These are phyloP conservation scores for Candida hungchunana DNA, from an alignment of 805 yeast genomes.

Conservation along the genomic window DNA sequence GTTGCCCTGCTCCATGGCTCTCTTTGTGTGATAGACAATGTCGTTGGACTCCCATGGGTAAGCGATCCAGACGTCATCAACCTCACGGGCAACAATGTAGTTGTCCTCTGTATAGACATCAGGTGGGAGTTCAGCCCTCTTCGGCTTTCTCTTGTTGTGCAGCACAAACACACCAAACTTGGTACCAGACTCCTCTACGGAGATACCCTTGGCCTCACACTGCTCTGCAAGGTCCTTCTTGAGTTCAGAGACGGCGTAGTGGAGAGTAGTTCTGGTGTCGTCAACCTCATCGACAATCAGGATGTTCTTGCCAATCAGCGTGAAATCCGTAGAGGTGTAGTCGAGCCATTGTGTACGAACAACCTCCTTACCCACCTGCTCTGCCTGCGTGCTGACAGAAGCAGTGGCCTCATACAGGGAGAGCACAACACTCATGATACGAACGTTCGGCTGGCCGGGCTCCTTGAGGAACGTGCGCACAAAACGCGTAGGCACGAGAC, in stretches of 20 bases:
- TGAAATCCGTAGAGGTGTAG: slow-evolving; percentile 54
- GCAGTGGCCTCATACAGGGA: slow-evolving; percentile 84
- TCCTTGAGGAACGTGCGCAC: slow-evolving; percentile 87
- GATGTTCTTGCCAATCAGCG: slow-evolving; percentile 75
- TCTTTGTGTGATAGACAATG: slow-evolving; percentile 66
- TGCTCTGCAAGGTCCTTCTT: slow-evolving; percentile 53
- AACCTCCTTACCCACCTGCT: slow-evolving; percentile 60
- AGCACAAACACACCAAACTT: slow-evolving; percentile 73
- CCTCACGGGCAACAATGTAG: slow-evolving; percentile 70
- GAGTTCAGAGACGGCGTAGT: slow-evolving; percentile 76
- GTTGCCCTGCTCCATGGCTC: slow-evolving; percentile 71
- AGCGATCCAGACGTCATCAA: slow-evolving; percentile 81
- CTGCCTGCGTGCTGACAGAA: slow-evolving; percentile 52
- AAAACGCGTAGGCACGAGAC: slow-evolving; percentile 96
- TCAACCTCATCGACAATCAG: slow-evolving; percentile 89
- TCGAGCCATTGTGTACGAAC: slow-evolving; percentile 89
- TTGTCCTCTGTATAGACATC: slow-evolving; percentile 54
- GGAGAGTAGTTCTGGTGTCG: slow-evolving; percentile 86
- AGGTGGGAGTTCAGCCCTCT: slow-evolving; percentile 68
- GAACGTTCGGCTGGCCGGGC: slow-evolving; percentile 81
- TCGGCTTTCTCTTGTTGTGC: slow-evolving; percentile 79
- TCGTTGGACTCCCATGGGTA: slow-evolving; percentile 84
- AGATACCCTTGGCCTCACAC: slow-evolving; percentile 55
- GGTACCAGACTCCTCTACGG: slow-evolving; percentile 50
- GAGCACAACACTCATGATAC: slow-evolving; percentile 92